phyloP scores from a whole-genome alignment of 352 stramenopile species.

The Aphanomyces euteiches region DNA sequence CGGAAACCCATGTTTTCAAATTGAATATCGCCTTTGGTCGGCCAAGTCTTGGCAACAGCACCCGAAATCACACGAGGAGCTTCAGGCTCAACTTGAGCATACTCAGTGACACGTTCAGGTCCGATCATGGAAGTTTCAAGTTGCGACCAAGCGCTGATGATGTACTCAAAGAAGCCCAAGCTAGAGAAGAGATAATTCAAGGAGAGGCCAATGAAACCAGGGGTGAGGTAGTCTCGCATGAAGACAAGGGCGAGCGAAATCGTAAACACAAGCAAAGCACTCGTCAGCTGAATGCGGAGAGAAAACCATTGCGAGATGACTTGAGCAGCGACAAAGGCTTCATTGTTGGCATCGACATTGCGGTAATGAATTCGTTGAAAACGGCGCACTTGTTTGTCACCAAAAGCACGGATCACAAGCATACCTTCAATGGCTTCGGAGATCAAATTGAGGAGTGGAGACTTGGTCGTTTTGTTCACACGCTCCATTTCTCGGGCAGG shows the following conservation, averaged over 20 bases:
- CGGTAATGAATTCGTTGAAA: constrained; percentile 39
- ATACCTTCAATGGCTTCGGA: constrained; percentile 52
- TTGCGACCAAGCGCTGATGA: not conserved
- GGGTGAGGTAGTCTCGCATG: constrained; percentile 47
- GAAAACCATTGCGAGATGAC: constrained; percentile 4
- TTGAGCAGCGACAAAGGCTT: constrained; percentile 24
- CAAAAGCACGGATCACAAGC: constrained; percentile 48
- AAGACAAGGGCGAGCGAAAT: constrained; percentile 43
- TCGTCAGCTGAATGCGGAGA: constrained; percentile 47
- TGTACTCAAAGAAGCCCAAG: constrained; percentile 48
- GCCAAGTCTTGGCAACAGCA: not conserved
- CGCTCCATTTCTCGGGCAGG: constrained; percentile 52
- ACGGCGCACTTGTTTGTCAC: constrained; percentile 47
- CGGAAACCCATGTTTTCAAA: constrained; percentile 7
- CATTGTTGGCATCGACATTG: constrained; percentile 33
- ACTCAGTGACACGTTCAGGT: constrained; percentile 44
- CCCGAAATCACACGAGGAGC: constrained; percentile 8
- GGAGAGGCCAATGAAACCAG: constrained; percentile 78
- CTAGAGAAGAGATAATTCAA: constrained; percentile 87
- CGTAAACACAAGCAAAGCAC: constrained; percentile 36
- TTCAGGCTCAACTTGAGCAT: constrained; percentile 34
- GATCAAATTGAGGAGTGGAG: constrained; percentile 48
- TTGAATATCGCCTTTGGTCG: constrained; percentile 3
- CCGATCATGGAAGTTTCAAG: constrained; percentile 43
- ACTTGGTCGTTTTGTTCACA: constrained; percentile 44